Base-by-base conservation (phyloP, 495 filamentous ascomycete genomes). In the Penicillium desertorum region DNA sequence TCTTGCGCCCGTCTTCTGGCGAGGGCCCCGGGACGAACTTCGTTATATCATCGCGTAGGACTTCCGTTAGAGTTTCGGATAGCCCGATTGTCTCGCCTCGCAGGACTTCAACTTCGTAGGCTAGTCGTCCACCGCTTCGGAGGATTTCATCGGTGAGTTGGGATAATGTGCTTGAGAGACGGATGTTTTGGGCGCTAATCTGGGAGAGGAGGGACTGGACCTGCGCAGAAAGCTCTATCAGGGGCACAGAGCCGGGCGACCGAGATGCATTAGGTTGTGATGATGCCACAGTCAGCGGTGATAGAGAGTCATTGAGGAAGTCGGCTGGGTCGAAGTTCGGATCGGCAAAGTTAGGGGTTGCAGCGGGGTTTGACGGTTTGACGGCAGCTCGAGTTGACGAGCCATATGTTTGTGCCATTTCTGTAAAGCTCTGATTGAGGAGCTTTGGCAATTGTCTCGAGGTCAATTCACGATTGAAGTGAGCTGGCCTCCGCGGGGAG, bases 131-230 rank as follows among this genome's bases (percentile, higher is more conserved):
- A 22, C 90, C 88, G 60, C 89, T 87, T 45, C 94, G 84, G 19
- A 98, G 78, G 57, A 98, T 97, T 61, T 98, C 94, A 66, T 98
- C 93, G 14, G 93, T 97, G 54, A 98, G 78, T 55, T 88, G 86
- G 30, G 91, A 96, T 23, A 98, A 81, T 32, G 82, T 88, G 42
- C 78, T 86, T n/a, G 92, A 90, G 14, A 96, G 79, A 20, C 91
- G 81, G 16, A 89, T 85, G 14, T 90, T 94, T 68, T 96, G 91
- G 11, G 92, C 88, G 62, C 88, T 91, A 61, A 97, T 84, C 57
- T 93, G 86, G 3, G 92, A 89, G 52, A 97, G 83, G 30, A 92
- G 78, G 2, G 87, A 84, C 66, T 97, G 92, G 41, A 92, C 88
- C 65, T 91, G 90, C 2, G 86, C 76, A 12, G 90, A 89, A 45